Conservation (phyloP, 2,329 filamentous ascomycete species). For the Fusarium ambrosium region DNA sequence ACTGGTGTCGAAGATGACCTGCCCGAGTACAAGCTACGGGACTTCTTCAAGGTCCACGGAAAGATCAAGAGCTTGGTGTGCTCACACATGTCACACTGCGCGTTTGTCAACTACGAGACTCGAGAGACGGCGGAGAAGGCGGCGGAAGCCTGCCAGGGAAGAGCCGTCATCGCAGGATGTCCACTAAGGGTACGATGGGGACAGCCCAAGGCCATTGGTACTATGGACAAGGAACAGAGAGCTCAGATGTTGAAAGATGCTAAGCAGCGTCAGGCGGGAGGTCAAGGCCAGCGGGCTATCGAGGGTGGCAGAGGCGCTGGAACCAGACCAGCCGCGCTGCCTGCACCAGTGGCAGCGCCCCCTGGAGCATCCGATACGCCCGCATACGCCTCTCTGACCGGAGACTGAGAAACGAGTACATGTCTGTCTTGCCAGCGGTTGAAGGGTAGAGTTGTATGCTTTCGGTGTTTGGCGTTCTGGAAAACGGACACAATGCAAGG, state of each 20-base stretch:
- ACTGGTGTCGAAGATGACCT: slow-evolving; percentile 97
- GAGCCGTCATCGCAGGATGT: slow-evolving; percentile 90
- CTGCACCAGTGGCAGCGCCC: slow-evolving; percentile 75
- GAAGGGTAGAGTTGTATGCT: slow-evolving; percentile 26
- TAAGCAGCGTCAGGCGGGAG: slow-evolving; percentile 54
- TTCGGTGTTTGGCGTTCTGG: slow-evolving; percentile 47
- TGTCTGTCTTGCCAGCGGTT: slow-evolving; percentile 33
- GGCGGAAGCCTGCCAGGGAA: slow-evolving; percentile 86
- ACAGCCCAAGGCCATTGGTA: slow-evolving; percentile 90
- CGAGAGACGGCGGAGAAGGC: slow-evolving; percentile 88
- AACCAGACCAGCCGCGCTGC: slow-evolving; percentile 42
- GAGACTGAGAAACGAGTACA: slow-evolving; percentile 69
- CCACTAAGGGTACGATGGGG: slow-evolving; percentile 94
- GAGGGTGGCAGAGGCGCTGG: slow-evolving; percentile 47
- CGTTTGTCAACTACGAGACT: slow-evolving; percentile 94
- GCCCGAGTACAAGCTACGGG: slow-evolving; percentile 89
- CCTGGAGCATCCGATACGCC: slow-evolving; percentile 80
- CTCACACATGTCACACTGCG: slow-evolving; percentile 96
- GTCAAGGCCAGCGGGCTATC: slow-evolving; percentile 42
- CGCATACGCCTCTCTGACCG: slow-evolving; percentile 87
- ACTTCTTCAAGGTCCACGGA: slow-evolving; percentile 90
- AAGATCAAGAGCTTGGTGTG: slow-evolving; percentile 94
- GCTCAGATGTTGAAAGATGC: slow-evolving; percentile 84
- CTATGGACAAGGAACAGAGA: slow-evolving; percentile 88
- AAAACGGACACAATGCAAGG: slow-evolving; percentile 25